phyloP scores from a whole-genome alignment of 1,284 basidiomycete species.

The Vanrija sp. region DNA sequence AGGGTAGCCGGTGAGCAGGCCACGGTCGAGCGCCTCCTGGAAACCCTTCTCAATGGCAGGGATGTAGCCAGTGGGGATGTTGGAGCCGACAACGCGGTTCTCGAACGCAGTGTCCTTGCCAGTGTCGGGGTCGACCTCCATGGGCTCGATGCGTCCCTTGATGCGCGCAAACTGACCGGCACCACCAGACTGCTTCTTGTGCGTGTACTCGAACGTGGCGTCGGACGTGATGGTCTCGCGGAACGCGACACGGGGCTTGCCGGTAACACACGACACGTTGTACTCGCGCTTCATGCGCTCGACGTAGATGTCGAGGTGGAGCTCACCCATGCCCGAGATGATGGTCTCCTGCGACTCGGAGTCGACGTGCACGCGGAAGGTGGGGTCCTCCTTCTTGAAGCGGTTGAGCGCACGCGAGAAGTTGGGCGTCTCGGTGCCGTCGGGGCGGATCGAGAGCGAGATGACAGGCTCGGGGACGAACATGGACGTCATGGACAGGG shows the following conservation, averaged over 20 bases:
- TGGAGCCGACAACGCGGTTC: constrained; percentile 85
- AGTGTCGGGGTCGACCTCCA: constrained; percentile 72
- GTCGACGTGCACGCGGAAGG: constrained; percentile 96
- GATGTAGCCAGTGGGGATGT: constrained; percentile 86
- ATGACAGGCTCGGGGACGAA: constrained; percentile 98
- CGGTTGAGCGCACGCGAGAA: constrained; percentile 95
- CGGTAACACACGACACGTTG: constrained; percentile 87
- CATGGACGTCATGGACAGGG: constrained; percentile 94
- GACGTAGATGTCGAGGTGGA: constrained; percentile 98
- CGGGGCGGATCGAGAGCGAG: constrained; percentile 87
- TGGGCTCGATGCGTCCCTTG: constrained; percentile 86
- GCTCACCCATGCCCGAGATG: constrained; percentile 98
- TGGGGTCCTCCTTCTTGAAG: constrained; percentile 99
- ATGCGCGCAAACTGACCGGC: constrained; percentile 95
- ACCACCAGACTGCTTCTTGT: constrained; percentile 98
- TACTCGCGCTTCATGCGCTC: constrained; percentile 99
- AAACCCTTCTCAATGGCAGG: constrained; percentile 98
- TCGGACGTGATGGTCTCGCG: constrained; percentile 85
- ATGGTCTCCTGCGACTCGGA: constrained; percentile 98
- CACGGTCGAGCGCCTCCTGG: constrained; percentile 89
- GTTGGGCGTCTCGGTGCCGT: constrained; percentile 87
- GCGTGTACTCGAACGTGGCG: constrained; percentile 83
- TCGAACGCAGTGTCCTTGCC: constrained; percentile 86
- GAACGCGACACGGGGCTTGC: constrained; percentile 96
- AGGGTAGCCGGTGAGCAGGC: constrained; percentile 80